Evolutionary conservation across 2,329 filamentous ascomycete genomes (phyloP).

Genomic region (Cordyceps militaris): DNA sequence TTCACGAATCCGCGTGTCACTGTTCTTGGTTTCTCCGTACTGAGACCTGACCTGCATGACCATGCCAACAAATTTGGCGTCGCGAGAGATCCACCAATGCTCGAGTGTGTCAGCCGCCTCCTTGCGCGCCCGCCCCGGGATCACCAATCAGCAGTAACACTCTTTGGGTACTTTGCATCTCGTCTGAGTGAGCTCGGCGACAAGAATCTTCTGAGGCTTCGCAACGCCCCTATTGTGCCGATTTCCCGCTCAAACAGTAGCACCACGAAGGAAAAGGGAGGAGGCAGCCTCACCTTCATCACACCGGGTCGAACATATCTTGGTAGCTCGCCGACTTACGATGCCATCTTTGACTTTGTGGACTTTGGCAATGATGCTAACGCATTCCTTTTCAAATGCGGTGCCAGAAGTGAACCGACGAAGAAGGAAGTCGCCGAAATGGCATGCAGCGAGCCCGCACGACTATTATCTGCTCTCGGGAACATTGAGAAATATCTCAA

Average conservation of each 20-base stretch:
- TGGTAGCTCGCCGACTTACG: slow-evolving; percentile 62
- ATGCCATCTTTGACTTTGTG: slow-evolving; percentile 93
- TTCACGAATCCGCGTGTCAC: slow-evolving; percentile 74
- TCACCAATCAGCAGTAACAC: slow-evolving; percentile 54
- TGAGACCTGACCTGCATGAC: slow-evolving; percentile 66
- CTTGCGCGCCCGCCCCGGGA: slow-evolving; percentile 64
- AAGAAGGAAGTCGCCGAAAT: slow-evolving; percentile 77
- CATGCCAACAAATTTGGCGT: slow-evolving; percentile 86
- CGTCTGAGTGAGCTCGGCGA: slow-evolving; percentile 67
- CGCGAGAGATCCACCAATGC: slow-evolving; percentile 69
- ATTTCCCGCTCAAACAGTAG: slow-evolving; percentile 34
- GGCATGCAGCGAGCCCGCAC: slow-evolving; percentile 75
- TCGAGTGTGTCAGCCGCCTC: slow-evolving; percentile 67
- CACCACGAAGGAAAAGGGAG: slow-evolving; percentile 33
- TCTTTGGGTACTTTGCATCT: slow-evolving; percentile 80
- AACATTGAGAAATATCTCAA: slow-evolving; percentile 80
- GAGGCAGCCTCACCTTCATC: slow-evolving; percentile 33
- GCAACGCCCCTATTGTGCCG: slow-evolving; percentile 65
- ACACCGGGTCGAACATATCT: slow-evolving; percentile 73
- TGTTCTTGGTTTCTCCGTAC: slow-evolving; percentile 72
- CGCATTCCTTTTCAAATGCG: slow-evolving; percentile 77
- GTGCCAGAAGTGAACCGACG: slow-evolving; percentile 85
- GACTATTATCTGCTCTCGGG: slow-evolving; percentile 72
- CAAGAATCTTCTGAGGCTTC: slow-evolving; percentile 52
- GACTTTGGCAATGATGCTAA: slow-evolving; percentile 88